Percentiles rank a stretch among this genome's conserved stretches.
phyloP scores from a whole-genome alignment of 208 protist species.

The Balamuthia mandrillaris region DNA sequence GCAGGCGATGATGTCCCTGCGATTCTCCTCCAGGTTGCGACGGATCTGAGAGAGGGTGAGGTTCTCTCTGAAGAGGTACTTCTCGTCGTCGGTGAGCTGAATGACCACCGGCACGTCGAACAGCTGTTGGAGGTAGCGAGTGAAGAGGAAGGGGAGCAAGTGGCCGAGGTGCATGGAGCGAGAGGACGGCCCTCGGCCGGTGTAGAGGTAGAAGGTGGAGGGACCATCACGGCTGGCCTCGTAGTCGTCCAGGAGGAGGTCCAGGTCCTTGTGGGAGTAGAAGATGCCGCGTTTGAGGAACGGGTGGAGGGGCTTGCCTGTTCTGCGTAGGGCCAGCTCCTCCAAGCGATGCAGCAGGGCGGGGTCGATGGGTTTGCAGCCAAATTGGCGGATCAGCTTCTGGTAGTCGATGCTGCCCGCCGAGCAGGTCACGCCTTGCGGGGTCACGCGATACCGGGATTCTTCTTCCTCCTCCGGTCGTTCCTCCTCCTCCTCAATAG shows the following conservation, averaged over 20 bases:
- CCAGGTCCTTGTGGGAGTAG: constrained; percentile 95
- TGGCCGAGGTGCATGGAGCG: constrained; percentile 97
- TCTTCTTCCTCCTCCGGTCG: constrained; percentile 58
- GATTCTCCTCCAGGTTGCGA: constrained; percentile 84
- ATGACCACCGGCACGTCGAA: constrained; percentile 95
- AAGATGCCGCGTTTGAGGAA: constrained; percentile 90
- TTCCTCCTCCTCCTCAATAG: constrained; percentile 22
- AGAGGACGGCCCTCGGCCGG: constrained; percentile 94
- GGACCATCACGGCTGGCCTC: constrained; percentile 77
- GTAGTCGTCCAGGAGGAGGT: constrained; percentile 81
- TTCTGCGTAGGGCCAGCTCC: constrained; percentile 50
- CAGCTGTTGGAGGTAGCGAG: constrained; percentile 94
- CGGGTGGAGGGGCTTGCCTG: constrained; percentile 74
- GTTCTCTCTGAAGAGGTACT: constrained; percentile 96
- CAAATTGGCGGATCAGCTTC: constrained; percentile 75
- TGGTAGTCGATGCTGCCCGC: constrained; percentile 71
- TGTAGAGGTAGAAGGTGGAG: constrained; percentile 99
- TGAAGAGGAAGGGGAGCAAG: constrained; percentile 96
- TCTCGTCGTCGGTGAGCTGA: constrained; percentile 99
- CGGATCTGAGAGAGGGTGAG: constrained; percentile 76
- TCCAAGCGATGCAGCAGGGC: constrained; percentile 63
- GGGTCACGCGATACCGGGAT: too few relatives aligned
- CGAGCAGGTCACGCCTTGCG: too few relatives aligned
- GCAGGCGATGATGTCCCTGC: constrained; percentile 98
- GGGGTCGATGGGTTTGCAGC: constrained; percentile 57